These are phyloP conservation scores for Solanum pimpinellifolium DNA, from an alignment of 257 asterid species.

Conservation along the genomic window DNA sequence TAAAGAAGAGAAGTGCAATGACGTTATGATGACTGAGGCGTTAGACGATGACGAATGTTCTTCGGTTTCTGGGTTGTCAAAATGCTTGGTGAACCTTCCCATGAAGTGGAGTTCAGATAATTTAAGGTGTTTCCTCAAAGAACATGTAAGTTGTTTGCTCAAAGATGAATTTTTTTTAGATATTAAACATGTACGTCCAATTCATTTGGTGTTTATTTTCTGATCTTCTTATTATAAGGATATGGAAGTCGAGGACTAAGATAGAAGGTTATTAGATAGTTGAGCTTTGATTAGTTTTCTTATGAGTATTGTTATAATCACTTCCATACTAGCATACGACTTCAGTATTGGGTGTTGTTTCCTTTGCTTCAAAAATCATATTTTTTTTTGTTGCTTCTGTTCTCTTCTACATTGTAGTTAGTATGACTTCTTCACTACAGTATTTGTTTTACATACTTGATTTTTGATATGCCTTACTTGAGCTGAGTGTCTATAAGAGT, in stretches of 20 bases:
- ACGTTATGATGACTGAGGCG: slow-evolving; percentile 88
- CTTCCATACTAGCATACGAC: not conserved
- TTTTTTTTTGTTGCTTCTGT: not conserved
- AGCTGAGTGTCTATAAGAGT: not conserved
- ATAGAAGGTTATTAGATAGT: not conserved
- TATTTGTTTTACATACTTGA: not conserved
- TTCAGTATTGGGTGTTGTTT: not conserved
- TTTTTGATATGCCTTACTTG: not conserved
- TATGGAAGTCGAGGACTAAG: not conserved
- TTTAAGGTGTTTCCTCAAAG: slow-evolving; percentile 21
- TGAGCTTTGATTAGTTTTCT: not conserved
- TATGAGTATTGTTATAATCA: not conserved
- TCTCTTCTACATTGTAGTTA: not conserved
- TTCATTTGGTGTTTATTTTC: not conserved
- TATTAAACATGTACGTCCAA: not conserved
- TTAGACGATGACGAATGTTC: slow-evolving; percentile 27
- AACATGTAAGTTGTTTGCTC: not conserved
- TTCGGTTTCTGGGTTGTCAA: slow-evolving; percentile 32
- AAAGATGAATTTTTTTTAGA: not conserved
- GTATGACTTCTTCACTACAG: not conserved
- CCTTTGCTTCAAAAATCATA: not conserved
- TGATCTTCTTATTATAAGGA: not conserved
- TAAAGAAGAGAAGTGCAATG: slow-evolving; percentile 10
- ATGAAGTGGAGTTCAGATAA: slow-evolving; percentile 80
- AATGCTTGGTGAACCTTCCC: slow-evolving; percentile 76